Base-by-base conservation (phyloP, 2,329 filamentous ascomycete genomes). In the Metarhizium album region DNA sequence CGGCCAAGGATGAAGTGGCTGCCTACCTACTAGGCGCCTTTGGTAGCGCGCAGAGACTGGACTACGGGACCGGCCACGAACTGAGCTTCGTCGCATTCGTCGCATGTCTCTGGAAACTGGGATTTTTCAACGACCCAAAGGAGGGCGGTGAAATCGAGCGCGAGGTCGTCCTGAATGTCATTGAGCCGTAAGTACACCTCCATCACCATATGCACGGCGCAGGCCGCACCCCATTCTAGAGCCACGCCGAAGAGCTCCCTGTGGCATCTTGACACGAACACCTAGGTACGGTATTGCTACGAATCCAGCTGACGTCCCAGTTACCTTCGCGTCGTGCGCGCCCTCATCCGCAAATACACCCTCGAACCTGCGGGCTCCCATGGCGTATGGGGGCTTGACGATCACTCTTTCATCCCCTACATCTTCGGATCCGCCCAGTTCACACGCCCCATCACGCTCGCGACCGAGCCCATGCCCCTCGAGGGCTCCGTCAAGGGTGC, bases 321-420 rank as follows among this genome's bases (percentile, higher is more conserved):
- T 40, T 95, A 95, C 62, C 73, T 95, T n/a, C 72, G 74, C 31
- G 83, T 97, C 2, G 75, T 95, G 45, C 84, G 93, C 38, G 82
- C 79, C 42, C 75, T 98, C 9, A 96, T 98, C 59, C 74, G 88
- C 47, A 91, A 84, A 2, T 98, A 97, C 65, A 96, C 84, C 1
- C 79, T 98, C 20, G 93, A 98, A 64, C 93, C 93, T 3, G 93
- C 93, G 5, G 93, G 93, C 2, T 95, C 91, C 1, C 93, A 97
- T 64, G 93, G 93, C 3, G 93, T 98, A 20, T 98, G 93, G 93
- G 93, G 93, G 20, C 76, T 98, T n/a, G 93, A 98, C 64, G 93
- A 98, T 66, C 91, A 98, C 68, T 90, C 83, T 8, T 97, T 98
- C 65, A 68, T 93, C 24, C 87, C 93, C 0, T 98, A 97, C 67